These are phyloP conservation scores for Cryphonectria nitschkei DNA, from an alignment of 2,329 filamentous ascomycete species.

Conservation along the genomic window DNA sequence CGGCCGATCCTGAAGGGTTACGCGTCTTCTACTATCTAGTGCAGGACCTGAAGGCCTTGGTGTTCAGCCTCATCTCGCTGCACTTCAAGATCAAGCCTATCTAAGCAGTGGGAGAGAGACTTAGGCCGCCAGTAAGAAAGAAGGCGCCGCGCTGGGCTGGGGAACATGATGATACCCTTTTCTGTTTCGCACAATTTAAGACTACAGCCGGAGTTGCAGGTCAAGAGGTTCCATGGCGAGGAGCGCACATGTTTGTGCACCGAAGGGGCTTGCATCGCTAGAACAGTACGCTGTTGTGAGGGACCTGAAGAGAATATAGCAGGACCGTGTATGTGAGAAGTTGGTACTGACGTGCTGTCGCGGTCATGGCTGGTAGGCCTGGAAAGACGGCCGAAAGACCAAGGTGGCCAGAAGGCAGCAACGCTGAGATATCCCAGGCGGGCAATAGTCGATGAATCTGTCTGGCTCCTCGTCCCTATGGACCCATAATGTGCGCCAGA, in stretches of 20 bases:
- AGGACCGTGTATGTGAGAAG: not conserved
- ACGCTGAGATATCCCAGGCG: not conserved
- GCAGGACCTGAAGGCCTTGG: slow-evolving; percentile 93
- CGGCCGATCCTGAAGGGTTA: slow-evolving; percentile 91
- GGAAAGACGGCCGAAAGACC: not conserved
- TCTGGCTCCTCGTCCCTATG: not conserved
- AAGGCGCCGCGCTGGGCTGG: not conserved
- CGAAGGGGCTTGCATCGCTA: not conserved
- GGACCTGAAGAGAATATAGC: not conserved
- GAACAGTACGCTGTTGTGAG: not conserved
- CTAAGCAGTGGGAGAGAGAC: slow-evolving; percentile 40
- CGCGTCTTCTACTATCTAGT: slow-evolving; percentile 99
- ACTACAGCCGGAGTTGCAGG: not conserved
- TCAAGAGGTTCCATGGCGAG: not conserved
- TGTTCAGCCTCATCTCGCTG: slow-evolving; percentile 93
- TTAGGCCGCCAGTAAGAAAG: not conserved
- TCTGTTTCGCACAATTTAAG: slow-evolving; percentile 2
- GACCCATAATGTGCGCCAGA: not conserved
- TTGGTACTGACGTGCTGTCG: not conserved
- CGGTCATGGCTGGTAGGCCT: not conserved
- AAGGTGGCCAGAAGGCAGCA: not conserved
- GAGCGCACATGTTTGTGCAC: not conserved
- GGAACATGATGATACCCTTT: slow-evolving; percentile 22
- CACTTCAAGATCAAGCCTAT: slow-evolving; percentile 96
- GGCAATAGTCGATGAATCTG: not conserved